Evolutionary conservation across 768 basidiomycete species (phyloP), one percentile per base, ranked within the genome.

Genomic region (Collybia sp.): DNA sequence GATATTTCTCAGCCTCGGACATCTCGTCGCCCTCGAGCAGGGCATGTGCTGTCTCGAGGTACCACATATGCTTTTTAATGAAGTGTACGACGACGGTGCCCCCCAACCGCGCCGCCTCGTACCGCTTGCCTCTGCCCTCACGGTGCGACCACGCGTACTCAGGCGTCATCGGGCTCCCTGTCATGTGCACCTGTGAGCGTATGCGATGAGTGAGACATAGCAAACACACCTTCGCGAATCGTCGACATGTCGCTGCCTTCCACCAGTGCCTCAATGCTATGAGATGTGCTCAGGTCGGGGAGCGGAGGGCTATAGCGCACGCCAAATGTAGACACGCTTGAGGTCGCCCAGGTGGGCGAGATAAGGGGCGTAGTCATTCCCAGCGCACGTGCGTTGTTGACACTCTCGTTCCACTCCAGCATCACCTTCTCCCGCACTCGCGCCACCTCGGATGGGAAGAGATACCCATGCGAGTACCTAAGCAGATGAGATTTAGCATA

Each of bases 61-160:
- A 97, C 95, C 95, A 99, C 69, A 89, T 87, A 53, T 90, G 83
- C 63, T 91, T 87, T 82, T 97, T 99, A 74, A 99, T 86, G 62
- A 91, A 97, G 68, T 99, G 95, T 43, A 99, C 93, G 16, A 93
- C 88, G 39, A 94, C 77, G 2, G 95, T 99, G 5, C 95, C 96
- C 3, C 95, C 95, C 8, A 92, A 79, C 16, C 87, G 83, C 48
- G 76, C 69, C 38, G 73, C 73, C 52, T 81, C 75, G 57, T 89
- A 89, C 39, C 79, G 80, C 41, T 63, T 77, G 52, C 66, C 58
- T 35, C 82, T 73, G 40, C 88, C 86, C 71, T 92, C 88, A 31
- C 88, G 79, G 51, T 79, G 73, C 17, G 62, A 67, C 88, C 87
- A 91, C 12, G 83, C 83, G 53, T 81, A 75, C 32, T 77, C 75